phyloP scores from a whole-genome alignment of 106 monocot genomes.

The Cymbidium sinense region DNA sequence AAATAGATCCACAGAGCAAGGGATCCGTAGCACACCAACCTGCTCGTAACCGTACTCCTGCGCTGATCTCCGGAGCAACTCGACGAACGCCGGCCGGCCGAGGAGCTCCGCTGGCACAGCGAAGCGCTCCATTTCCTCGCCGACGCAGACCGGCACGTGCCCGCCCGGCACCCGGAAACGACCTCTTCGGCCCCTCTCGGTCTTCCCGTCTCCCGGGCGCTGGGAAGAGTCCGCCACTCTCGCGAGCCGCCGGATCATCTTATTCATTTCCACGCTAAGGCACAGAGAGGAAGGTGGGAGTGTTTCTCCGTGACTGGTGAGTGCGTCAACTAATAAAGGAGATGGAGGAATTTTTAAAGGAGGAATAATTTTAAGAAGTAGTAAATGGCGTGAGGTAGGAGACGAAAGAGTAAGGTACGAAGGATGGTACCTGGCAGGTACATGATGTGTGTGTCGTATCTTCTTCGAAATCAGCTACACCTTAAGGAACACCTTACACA shows the following conservation, averaged over 20 bases:
- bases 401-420: neutral
- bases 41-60: slow-evolving; percentile 70
- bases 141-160: slow-evolving; percentile 63
- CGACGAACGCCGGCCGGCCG: slow-evolving; percentile 33
- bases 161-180: slow-evolving; percentile 30
- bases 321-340: neutral
- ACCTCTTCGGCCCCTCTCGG: neutral
- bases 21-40: slow-evolving; percentile 48
- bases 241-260: slow-evolving; percentile 38
- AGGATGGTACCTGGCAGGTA: slow-evolving; percentile 4
- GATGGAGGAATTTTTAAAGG: neutral
- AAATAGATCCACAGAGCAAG: slow-evolving; percentile 48
- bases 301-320: neutral
- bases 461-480: neutral
- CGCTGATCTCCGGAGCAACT: slow-evolving; percentile 42
- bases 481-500: neutral
- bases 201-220: neutral
- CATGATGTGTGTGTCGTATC: slow-evolving; percentile 4
- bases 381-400: neutral
- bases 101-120: slow-evolving; percentile 42
- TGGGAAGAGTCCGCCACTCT: slow-evolving; percentile 33
- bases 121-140: slow-evolving; percentile 68
- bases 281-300: neutral
- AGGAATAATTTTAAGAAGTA: neutral
- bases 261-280: slow-evolving; percentile 20